Base-by-base conservation (phyloP, 2,329 filamentous ascomycete species). In the Orbilia javanica region DNA sequence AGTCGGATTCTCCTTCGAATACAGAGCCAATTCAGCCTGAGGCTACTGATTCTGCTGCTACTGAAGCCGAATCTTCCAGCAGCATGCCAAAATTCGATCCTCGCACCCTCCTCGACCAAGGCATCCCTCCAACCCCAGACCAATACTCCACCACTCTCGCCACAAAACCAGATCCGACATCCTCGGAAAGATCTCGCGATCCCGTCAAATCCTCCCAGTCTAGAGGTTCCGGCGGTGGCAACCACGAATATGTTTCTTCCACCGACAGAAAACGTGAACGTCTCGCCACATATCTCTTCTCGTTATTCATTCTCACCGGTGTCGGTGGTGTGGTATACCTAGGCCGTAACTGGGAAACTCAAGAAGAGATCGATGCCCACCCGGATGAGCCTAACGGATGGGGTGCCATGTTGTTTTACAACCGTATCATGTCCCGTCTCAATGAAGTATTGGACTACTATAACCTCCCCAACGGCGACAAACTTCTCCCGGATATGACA, bases 381-480 rank as follows among this genome's bases (percentile, higher is more conserved):
- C 86, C 85, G 27, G 70, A 79, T 20, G 57, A 88, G 27, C 92
- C 93, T 67, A 92, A 92, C 65, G 95, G 94, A 78, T 97, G 93
- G 92, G 87, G 88, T 2, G 84, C 91, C 0, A 86, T 85, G 1
- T 86, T 92, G 31, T 96, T 96, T 89, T 98, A 92, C 87, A 89
- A 90, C 82, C 92, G 96, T 76, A 90, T 91, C 65, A 90, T 88
- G 82, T 91, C 94, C 66, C 91, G 96, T 66, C 87, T 93, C 81
- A 88, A 87, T 79, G 91, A 93, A 80, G 89, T 93, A 73, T 88
- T 96, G 79, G 92, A 90, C 81, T 98, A 98, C 87, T 99, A 98
- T 86, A 95, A 95, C 81, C 95, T 98, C 82, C 96, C 96, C 2
- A 92, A 94, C 7, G 98, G 98, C 84, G 90, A 93, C 73, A 97